A percentile compares a stretch with the other conserved stretches of the same genome.
These are phyloP conservation scores for Penicillium corylophilum DNA, from an alignment of 2,329 filamentous ascomycete species.

Conservation along the genomic window DNA sequence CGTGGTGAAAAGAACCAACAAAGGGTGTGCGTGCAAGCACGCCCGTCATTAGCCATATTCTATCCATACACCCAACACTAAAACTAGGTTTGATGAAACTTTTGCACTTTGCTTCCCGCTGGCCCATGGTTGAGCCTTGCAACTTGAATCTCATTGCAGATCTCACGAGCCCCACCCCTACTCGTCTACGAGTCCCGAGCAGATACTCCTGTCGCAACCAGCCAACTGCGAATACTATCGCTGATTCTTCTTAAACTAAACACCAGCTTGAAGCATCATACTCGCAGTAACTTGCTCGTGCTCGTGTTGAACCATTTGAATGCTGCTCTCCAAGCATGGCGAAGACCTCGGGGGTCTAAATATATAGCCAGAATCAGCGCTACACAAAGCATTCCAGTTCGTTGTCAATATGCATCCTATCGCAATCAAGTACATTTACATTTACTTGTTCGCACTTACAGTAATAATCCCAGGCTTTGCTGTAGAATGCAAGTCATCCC, in stretches of 20 bases:
- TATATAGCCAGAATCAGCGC: neutral
- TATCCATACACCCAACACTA: too few species aligned
- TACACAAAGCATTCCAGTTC: neutral
- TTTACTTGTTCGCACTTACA: neutral
- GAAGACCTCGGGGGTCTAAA: neutral
- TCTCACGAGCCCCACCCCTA: neutral
- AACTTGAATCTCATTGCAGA: neutral
- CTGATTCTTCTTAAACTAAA: neutral
- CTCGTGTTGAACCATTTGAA: neutral
- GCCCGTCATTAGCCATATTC: too few species aligned
- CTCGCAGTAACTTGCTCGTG: neutral
- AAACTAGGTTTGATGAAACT: neutral
- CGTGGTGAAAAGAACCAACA: too few species aligned
- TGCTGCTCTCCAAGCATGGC: neutral
- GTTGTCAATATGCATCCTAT: neutral
- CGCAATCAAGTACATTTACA: neutral
- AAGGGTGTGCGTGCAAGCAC: too few species aligned
- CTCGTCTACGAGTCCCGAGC: neutral
- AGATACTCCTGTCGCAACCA: neutral
- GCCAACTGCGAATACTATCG: neutral
- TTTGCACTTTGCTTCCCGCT: neutral
- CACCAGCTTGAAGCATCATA: neutral
- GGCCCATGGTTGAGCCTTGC: neutral
- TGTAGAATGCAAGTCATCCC: conserved; percentile 16
- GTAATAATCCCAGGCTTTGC: neutral